Evolutionary conservation across 192 early-diverging fungal species (phyloP), one percentile per base, ranked within the genome.

Genomic region (Entophlyctis luteolus): DNA sequence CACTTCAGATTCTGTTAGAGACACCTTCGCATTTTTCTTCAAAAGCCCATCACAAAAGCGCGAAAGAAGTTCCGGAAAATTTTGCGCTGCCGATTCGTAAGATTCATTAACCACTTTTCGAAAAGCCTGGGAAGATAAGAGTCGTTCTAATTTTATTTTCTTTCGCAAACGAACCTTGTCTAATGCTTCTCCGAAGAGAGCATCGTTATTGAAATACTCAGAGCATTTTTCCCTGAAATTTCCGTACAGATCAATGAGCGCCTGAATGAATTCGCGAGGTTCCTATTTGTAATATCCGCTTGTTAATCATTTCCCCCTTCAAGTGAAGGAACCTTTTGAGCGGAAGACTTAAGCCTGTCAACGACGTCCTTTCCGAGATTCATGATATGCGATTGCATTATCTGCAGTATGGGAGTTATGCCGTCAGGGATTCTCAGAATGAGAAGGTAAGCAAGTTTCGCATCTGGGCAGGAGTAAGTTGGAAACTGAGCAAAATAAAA

Each of bases 31-130:
- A 52, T 76, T 58, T 76, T 86, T 89, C 63, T 89, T 90, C 29
- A 93, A 66, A 71, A 92, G 55, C 1, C 75, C 67, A 70, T 94
- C 93, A 47, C 84, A 89, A 60, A 89, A 93, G 20, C 87, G 77
- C n/a, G 91, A 90, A 31, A 94, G 73, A n/a, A 91, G 74, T 68
- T 94, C 93, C 0, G 91, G 84, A 23, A 81, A 76, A 55, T 81
- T 77, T 53, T 80, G 84, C n/a, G 66, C 31, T 68, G 73, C 53
- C 76, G 74, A 1, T 74, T 69, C 14, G 74, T 54, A 54, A 14
- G 59, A 62, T 45, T 87, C 79, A 62, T 91, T 91, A 31, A 90
- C 77, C 33, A 93, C 79, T 32, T 76, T 75, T 49, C 90, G 81
- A 69, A 90, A 90, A 0, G 88, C 91, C 77, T 84, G 48, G 28